phyloP scores from a whole-genome alignment of 331 rosid genomes.

The Malus hybrid region DNA sequence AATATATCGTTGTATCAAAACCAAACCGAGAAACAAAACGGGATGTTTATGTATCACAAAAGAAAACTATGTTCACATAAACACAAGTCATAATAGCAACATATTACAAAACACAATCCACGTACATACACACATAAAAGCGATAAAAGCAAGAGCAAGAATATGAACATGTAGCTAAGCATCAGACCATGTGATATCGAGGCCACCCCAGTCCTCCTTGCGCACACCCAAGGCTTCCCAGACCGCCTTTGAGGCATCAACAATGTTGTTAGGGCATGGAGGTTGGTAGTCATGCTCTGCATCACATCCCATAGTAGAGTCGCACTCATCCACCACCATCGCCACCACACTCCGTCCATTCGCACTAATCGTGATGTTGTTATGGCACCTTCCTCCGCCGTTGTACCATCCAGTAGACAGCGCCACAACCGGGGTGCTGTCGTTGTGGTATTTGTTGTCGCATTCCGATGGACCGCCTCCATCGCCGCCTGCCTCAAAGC shows the following conservation, averaged over 20 bases:
- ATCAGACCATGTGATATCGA: not conserved
- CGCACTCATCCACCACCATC: constrained; percentile 35
- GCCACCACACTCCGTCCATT: constrained; percentile 26
- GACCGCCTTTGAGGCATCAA: constrained; percentile 35
- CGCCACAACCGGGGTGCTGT: constrained; percentile 21
- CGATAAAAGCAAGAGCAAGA: not conserved
- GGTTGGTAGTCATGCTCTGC: constrained; percentile 24
- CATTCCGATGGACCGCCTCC: constrained; percentile 23
- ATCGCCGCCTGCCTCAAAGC: constrained; percentile 14
- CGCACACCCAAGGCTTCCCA: constrained; percentile 36
- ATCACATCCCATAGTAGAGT: constrained; percentile 32
- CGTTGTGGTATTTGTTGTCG: constrained; percentile 22
- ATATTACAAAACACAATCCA: not conserved
- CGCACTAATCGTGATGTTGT: constrained; percentile 9
- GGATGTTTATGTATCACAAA: too few species aligned
- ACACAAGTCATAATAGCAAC: not conserved
- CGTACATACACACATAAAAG: not conserved
- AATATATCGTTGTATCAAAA: too few species aligned
- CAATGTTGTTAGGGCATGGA: constrained; percentile 30
- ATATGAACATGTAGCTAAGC: not conserved
- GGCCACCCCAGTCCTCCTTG: not conserved
- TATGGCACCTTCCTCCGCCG: constrained; percentile 10
- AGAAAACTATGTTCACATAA: too few species aligned
- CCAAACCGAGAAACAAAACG: too few species aligned
- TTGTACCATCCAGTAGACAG: constrained; percentile 33